These are phyloP conservation scores for Singerocomus inundabilis DNA, from an alignment of 1,284 basidiomycete species.

Conservation along the genomic window DNA sequence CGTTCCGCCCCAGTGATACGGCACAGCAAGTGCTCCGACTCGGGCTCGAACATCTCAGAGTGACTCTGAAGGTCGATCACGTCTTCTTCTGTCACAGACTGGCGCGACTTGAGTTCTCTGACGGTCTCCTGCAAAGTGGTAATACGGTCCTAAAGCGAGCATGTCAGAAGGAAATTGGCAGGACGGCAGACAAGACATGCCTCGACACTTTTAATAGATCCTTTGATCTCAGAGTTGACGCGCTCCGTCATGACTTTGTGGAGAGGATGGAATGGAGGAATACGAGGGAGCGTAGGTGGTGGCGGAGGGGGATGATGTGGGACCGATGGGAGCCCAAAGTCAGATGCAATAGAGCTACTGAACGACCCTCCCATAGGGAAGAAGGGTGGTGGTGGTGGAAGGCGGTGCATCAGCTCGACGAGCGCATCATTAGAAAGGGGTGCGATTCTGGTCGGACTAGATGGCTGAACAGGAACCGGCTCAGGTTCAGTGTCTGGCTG, in stretches of 20 bases:
- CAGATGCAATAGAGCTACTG: constrained; percentile 20
- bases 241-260: constrained; percentile 21
- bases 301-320: constrained; percentile 5
- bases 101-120: constrained; percentile 24
- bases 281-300: constrained; percentile 2
- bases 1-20: constrained; percentile 31
- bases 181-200: background rate
- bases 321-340: constrained; percentile 23
- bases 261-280: constrained; percentile 15
- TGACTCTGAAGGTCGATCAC: constrained; percentile 45
- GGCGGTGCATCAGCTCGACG: constrained; percentile 20
- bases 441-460: constrained; percentile 2
- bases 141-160: constrained; percentile 25
- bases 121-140: constrained; percentile 21
- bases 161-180: constrained; percentile 1
- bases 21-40: constrained; percentile 34
- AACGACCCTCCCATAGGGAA: constrained; percentile 25
- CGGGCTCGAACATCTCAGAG: constrained; percentile 39
- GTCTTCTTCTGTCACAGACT: constrained; percentile 31
- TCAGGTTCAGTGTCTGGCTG: constrained; percentile 5
- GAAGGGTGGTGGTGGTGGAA: constrained; percentile 19
- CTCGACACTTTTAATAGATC: constrained; percentile 25
- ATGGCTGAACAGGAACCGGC: background rate
- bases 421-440: constrained; percentile 10
- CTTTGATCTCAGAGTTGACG: constrained; percentile 24